Base-by-base conservation (phyloP, 768 basidiomycete species). In the Boletus insuetus region DNA sequence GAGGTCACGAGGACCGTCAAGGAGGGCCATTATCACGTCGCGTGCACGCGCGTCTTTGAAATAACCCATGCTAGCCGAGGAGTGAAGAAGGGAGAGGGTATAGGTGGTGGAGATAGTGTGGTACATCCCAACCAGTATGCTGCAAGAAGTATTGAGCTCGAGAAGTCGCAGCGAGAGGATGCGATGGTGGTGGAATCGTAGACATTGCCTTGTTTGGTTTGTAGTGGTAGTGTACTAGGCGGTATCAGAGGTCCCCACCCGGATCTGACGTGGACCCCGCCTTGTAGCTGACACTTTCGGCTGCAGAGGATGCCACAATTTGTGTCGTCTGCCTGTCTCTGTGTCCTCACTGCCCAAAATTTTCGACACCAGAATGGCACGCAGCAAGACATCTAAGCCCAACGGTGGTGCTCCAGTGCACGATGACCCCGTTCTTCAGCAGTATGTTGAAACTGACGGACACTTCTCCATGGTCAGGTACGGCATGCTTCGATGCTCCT, bases 401-500 rank as follows among this genome's bases (percentile, higher is more conserved):
- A 71, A 69, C n/a, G 62, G 68, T 35, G 39, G 13, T 26, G 24
- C 49, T 9, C 43, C 57, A 45, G 52, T 1, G 24, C 46, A 58
- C 13, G 49, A 60, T 24, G 41, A 35, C 31, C 22, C 81, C 45
- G 82, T 79, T 49, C 76, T 95, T 45, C 87, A 87, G 64, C 86
- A 94, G 65, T 96, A 95, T 68, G 76, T 87, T 61, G 86, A 94
- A 59, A 88, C 90, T 22, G 87, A 94, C 55, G 94, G 97, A 20
- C 97, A 99, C 75, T 99, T 99, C 74, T 94, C 93, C 20, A 85
- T 99, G 51, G 97, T 98, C 72, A 87, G 96, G 96, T 95, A 68
- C 55, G 55, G 46, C 54, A 52, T 55, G 31, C 24, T 34, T 48
- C 26, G 24, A n/a, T 41, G 26, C 32, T 46, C 54, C 45, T 43